phyloP scores from a whole-genome alignment of 1,284 basidiomycete species.

The Naganishia albida region DNA sequence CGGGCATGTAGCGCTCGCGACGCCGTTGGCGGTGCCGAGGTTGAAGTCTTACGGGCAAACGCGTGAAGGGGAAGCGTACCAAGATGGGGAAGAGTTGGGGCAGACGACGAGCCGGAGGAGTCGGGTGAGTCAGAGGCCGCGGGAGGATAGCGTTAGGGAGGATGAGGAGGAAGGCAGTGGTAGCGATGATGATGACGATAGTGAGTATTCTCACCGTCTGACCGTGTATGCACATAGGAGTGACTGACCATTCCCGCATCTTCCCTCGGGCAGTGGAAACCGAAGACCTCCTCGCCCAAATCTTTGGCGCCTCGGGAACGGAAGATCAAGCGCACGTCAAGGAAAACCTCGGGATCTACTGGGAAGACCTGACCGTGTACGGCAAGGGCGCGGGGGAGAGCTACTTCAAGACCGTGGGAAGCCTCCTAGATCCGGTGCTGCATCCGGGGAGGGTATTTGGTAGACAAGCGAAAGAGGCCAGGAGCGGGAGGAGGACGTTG shows the following conservation, averaged over 20 bases:
- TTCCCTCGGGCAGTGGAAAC: slow-evolving; percentile 10
- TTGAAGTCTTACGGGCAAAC: background rate
- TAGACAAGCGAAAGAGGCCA: slow-evolving; percentile 28
- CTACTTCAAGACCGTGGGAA: slow-evolving; percentile 21
- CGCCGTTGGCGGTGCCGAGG: slow-evolving; percentile 14
- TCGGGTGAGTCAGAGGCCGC: slow-evolving; percentile 4
- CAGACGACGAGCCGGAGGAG: slow-evolving; percentile 18
- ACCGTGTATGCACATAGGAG: background rate
- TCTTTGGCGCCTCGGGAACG: slow-evolving; percentile 26
- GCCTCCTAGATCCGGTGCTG: slow-evolving; percentile 13
- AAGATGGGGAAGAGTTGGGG: background rate
- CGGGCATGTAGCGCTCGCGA: slow-evolving; percentile 12
- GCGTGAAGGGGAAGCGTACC: background rate
- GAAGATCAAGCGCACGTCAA: slow-evolving; percentile 30
- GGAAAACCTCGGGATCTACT: slow-evolving; percentile 28
- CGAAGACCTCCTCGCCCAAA: slow-evolving; percentile 28
- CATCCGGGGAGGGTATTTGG: slow-evolving; percentile 6
- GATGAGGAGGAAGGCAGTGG: slow-evolving; percentile 14
- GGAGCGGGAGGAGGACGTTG: slow-evolving; percentile 43
- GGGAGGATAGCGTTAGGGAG: slow-evolving; percentile 20
- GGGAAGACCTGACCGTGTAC: slow-evolving; percentile 30
- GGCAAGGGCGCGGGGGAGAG: slow-evolving; percentile 25
- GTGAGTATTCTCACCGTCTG: background rate
- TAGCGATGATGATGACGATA: slow-evolving; percentile 11
- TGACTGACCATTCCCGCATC: background rate